Conservation (phyloP, 306 rosid species). For the Pterocarpus macrocarpus region DNA sequence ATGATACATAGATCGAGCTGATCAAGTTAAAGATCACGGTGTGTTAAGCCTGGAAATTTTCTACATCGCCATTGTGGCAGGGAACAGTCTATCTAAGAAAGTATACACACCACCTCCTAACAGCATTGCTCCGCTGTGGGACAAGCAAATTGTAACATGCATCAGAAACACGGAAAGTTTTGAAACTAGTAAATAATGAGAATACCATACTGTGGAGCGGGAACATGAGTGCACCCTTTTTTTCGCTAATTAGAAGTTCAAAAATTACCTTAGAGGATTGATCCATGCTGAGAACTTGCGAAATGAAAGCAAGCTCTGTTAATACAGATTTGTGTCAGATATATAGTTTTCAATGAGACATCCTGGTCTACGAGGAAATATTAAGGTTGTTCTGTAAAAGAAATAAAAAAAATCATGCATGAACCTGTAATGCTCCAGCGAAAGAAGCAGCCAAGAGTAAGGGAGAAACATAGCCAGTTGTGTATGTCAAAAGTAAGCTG, state of each 20-base stretch:
- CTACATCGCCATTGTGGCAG: constrained; percentile 84
- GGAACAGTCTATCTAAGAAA: constrained; percentile 89
- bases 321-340: constrained; percentile 40
- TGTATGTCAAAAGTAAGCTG: constrained; percentile 89
- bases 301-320: constrained; percentile 87
- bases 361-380: neutral
- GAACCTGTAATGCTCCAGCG: constrained; percentile 94
- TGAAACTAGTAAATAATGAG: constrained; percentile 15
- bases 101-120: constrained; percentile 90
- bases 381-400: neutral
- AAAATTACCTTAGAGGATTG: constrained; percentile 80
- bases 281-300: constrained; percentile 95
- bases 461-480: constrained; percentile 93
- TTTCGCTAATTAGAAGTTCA: neutral
- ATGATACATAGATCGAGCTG: constrained; percentile 29
- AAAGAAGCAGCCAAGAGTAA: constrained; percentile 93
- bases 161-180: constrained; percentile 39
- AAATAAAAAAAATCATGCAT: neutral
- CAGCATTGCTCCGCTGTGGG: constrained; percentile 81
- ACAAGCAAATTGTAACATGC: constrained; percentile 41
- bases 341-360: neutral
- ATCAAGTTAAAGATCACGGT: constrained; percentile 15
- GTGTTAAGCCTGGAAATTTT: constrained; percentile 11
- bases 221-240: constrained; percentile 9
- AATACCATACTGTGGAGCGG: neutral